Base-by-base conservation (phyloP, 2,329 filamentous ascomycete species). In the Fusarium odoratissimum region DNA sequence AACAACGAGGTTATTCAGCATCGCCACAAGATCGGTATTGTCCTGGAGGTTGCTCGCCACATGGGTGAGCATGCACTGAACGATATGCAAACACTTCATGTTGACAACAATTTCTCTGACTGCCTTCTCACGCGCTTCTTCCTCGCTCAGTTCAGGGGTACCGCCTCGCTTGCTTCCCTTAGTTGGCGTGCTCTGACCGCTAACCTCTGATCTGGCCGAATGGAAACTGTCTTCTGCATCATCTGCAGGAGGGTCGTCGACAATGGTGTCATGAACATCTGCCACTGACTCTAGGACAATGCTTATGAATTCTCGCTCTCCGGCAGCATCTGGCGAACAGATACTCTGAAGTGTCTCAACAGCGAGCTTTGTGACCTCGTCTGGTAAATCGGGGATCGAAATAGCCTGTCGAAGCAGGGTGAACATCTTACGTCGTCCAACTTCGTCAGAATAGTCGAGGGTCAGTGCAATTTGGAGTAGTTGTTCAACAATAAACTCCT, bases 1-100 rank as follows among this genome's bases (percentile, higher is more conserved):
- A 5, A 99, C 95, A 46, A 99, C 94, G 13, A 99, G 88, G 74
- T 96, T 98, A 85, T 99, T 98, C 55, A 99, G 87, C 93, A 98
- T 98, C n/a, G 93, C 93, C 8, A 97, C 94, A n/a, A 98, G 84
- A 78, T 97, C 92, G 64, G 93, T 91, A 80, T 97, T 97, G 75
- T 95, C 90, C 82, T 98, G 95, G 41, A 98, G 86, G 77, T 93
- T 93, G 68, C 94, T 94, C 59, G 93, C 89, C 14, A 99, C 94
- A 78, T 98, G 97, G 79, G 97, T 91, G 57, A 99, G 88, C 93
- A 98, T 97, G 86, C 95, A 98, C 82, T 98, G 94, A 31, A 97
- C 95, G 75, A 99, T 98, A 79, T 98, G 93, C 69, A 99, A 87
- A 81, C 96, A 98, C 84, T 98, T 98, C 90, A 98, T 95, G 85